phyloP scores from a whole-genome alignment of 2,329 filamentous ascomycete species.

The Paracamarosporium sp. region DNA sequence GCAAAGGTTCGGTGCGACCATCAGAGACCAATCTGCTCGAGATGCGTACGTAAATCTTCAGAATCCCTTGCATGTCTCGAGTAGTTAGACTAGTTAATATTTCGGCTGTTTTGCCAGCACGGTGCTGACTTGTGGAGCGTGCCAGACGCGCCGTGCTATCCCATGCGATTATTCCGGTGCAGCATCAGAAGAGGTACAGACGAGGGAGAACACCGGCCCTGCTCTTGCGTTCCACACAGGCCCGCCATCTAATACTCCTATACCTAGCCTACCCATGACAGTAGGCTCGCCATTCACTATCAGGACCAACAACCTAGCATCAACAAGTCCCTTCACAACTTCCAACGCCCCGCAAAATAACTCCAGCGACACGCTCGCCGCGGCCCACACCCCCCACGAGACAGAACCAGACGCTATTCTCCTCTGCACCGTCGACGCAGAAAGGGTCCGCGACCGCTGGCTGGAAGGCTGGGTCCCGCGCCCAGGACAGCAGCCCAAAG shows the following conservation, averaged over 20 bases:
- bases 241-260: not conserved
- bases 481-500: not conserved
- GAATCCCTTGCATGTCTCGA: too few species aligned
- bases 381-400: not conserved
- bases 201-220: not conserved
- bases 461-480: slow-evolving; percentile 2
- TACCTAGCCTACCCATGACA: too few species aligned
- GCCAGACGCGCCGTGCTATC: not conserved
- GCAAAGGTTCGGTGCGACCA: slow-evolving; percentile 1
- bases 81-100: not conserved
- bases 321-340: too few species aligned
- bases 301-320: too few species aligned
- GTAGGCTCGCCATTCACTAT: too few species aligned
- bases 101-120: too few species aligned
- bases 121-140: too few species aligned
- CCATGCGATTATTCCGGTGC: not conserved
- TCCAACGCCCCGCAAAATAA: too few species aligned
- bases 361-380: not conserved
- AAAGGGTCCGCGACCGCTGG: slow-evolving; percentile 1
- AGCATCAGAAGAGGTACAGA: not conserved
- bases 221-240: not conserved
- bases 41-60: slow-evolving; percentile 5
- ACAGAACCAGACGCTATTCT: not conserved
- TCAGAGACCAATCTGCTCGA: not conserved
- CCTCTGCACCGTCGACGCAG: not conserved